phyloP scores from a whole-genome alignment of 2,329 filamentous ascomycete genomes.

The Plectosphaerella sp. region DNA sequence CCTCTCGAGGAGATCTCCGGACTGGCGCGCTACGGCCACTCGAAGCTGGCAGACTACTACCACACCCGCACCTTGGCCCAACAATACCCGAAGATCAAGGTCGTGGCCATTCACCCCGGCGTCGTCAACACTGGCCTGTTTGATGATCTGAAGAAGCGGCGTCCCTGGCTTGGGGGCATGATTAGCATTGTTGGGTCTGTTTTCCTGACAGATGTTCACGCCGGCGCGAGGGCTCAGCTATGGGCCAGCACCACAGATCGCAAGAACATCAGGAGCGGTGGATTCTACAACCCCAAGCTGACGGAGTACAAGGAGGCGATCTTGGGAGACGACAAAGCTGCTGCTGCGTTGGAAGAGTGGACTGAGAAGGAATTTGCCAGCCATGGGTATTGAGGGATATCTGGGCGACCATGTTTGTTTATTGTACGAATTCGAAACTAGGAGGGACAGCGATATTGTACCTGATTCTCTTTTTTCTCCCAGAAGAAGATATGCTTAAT shows the following conservation, averaged over 20 bases:
- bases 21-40: slow-evolving; percentile 20
- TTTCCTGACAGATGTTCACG: not conserved
- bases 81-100: slow-evolving; percentile 18
- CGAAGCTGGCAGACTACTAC: slow-evolving; percentile 25
- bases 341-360: slow-evolving; percentile 26
- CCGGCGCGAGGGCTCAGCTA: not conserved
- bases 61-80: slow-evolving; percentile 21
- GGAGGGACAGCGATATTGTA: too few relatives aligned
- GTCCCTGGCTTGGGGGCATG: slow-evolving; percentile 4
- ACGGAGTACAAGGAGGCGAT: slow-evolving; percentile 17
- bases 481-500: too few relatives aligned
- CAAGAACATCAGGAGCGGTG: not conserved
- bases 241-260: not conserved
- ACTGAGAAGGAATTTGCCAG: slow-evolving; percentile 24
- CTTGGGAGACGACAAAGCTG: slow-evolving; percentile 12
- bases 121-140: slow-evolving; percentile 22
- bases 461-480: too few relatives aligned
- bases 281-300: not conserved
- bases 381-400: slow-evolving; percentile 3
- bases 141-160: slow-evolving; percentile 11
- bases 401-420: too few relatives aligned
- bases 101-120: slow-evolving; percentile 21
- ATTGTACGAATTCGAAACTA: too few relatives aligned
- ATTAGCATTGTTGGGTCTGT: not conserved
- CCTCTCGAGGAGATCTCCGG: slow-evolving; percentile 7